Evolutionary conservation across 345 rosid species (phyloP).

Genomic region (Gossypium raimondii): DNA sequence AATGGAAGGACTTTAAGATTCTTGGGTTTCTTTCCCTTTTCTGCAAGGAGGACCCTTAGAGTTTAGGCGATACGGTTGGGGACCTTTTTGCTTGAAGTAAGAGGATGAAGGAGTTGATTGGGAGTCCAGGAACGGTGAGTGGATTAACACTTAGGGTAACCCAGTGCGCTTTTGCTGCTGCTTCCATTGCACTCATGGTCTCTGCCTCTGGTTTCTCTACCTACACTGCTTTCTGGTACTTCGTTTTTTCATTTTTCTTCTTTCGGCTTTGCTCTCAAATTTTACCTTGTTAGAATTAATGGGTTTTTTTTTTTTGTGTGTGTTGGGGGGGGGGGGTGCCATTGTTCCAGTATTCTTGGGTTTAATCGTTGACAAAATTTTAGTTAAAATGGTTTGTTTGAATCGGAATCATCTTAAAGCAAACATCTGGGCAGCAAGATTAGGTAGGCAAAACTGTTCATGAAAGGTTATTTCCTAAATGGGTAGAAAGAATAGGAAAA

Average conservation of each 20-base stretch:
- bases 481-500: neutral
- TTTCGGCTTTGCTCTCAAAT: neutral
- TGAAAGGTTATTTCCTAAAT: neutral
- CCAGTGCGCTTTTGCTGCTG: slow-evolving; percentile 71
- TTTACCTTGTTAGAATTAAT: slow-evolving; percentile 1
- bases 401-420: neutral
- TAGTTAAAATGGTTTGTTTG: neutral
- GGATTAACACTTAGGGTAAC: slow-evolving; percentile 66
- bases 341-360: neutral
- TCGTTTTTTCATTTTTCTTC: neutral
- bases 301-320: neutral
- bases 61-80: neutral
- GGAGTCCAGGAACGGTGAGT: slow-evolving; percentile 79
- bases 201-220: slow-evolving; percentile 48
- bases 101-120: slow-evolving; percentile 68
- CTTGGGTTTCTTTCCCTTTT: slow-evolving; percentile 20
- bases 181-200: slow-evolving; percentile 71
- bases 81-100: neutral
- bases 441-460: neutral
- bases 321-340: neutral
- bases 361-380: neutral
- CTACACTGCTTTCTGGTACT: slow-evolving; percentile 85
- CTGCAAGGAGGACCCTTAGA: neutral
- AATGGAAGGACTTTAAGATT: slow-evolving; percentile 20
- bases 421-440: neutral